A percentile compares a stretch with the other conserved stretches of the same genome.
phyloP scores from a whole-genome alignment of 2,329 filamentous ascomycete species.

The Fusarium nygamai region DNA sequence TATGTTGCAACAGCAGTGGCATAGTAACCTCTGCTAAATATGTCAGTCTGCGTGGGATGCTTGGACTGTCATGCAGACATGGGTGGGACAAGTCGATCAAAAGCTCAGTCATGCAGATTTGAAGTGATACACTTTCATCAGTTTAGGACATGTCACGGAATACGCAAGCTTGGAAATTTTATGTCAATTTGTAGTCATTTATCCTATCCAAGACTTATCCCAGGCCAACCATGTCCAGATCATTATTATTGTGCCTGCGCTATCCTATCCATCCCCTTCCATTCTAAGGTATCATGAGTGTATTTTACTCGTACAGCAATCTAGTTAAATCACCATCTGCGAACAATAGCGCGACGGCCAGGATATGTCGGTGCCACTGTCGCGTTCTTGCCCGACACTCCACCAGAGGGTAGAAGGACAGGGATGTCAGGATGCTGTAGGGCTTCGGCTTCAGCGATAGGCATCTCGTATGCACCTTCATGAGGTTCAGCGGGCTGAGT shows the following conservation, averaged over 20 bases:
- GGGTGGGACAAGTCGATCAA: too few relatives aligned
- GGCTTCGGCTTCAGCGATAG: slow-evolving; percentile 1
- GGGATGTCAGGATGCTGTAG: slow-evolving; percentile 4
- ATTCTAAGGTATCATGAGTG: neutral
- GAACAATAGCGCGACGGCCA: slow-evolving; percentile 15
- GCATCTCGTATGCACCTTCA: neutral
- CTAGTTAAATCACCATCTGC: neutral
- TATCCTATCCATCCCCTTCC: neutral
- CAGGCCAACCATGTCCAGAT: slow-evolving; percentile 5
- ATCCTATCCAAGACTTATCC: slow-evolving; percentile 20
- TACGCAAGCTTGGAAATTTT: neutral
- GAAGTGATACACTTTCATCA: too few relatives aligned
- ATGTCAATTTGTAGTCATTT: slow-evolving; percentile 11
- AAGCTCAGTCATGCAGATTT: too few relatives aligned
- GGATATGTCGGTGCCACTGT: slow-evolving; percentile 7
- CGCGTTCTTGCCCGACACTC: neutral
- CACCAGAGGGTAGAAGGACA: neutral
- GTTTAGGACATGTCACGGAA: too few relatives aligned
- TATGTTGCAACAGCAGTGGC: neutral
- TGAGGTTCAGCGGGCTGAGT: neutral
- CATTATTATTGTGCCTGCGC: slow-evolving; percentile 16
- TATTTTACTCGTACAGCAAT: neutral
- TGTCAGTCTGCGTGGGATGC: too few relatives aligned
- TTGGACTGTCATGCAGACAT: too few relatives aligned
- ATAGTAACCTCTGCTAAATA: neutral